Base-by-base conservation (phyloP, 2,329 filamentous ascomycete species). In the Coniella vitis region DNA sequence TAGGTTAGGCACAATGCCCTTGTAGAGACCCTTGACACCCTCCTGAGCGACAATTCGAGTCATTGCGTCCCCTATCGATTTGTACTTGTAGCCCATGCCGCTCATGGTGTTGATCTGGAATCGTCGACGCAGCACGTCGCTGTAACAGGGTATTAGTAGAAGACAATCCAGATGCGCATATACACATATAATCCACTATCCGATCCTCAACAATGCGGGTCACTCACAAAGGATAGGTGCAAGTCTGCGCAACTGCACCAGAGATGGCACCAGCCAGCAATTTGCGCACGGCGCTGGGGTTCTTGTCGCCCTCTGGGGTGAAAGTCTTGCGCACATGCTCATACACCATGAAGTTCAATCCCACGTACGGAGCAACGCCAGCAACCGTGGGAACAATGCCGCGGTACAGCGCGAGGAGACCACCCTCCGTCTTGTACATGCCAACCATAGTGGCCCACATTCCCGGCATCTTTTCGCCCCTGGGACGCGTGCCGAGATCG, bases 61-160 rank as follows among this genome's bases (percentile, higher is more conserved):
- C 55, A 98, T 72, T 3, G 93, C 93, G 63, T 95, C 89, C 54
- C 81, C 75, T 38, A 98, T 84, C 7, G 84, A 86, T 61, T 87
- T 90, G 72, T 98, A 98, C 64, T 91, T 82, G 69, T 96, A 97
- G 44, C 93, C 93, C 83, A 98, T 91, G 45, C 93, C 93, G 41
- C 87, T 89, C 93, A 98, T 98, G 47, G 93, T 96, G 69, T 98
- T 98, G 71, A 98, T 93, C 64, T 98, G 93, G 66, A 98, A 98
- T 44, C 93, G 81, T 52, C 93, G 83, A 29, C 93, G 87, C 47
- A 98, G 75, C 2, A 98, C 91, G 63, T 95, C 90, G 64, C 88
- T 93, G 53, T 14, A 8, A 12, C 41, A 4, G 16, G 9, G 13
- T 45, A 25, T 63, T 52, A 64, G 62, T 60, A 54, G 5, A 47